phyloP scores from a whole-genome alignment of 2,329 filamentous ascomycete species.

The Colletotrichum chlorophyti region DNA sequence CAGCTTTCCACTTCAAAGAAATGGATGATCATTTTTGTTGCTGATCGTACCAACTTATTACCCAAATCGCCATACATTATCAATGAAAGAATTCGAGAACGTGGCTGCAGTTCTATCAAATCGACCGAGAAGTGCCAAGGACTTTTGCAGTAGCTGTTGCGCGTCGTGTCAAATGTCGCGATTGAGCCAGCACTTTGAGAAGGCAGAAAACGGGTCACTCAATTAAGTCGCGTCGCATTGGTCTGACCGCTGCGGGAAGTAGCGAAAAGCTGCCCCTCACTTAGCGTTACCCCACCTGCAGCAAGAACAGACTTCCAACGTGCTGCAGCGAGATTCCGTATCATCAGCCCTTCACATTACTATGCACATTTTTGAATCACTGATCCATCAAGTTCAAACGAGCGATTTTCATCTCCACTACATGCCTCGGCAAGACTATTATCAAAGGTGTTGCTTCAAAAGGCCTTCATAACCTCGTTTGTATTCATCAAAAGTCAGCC shows the following conservation, averaged over 20 bases:
- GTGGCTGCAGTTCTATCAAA: not conserved
- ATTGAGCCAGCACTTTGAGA: not conserved
- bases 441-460: constrained; percentile 8
- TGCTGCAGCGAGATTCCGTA: too few species aligned
- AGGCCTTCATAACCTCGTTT: constrained; percentile 28
- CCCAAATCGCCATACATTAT: constrained; percentile 87
- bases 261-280: constrained; percentile 19
- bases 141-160: not conserved
- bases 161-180: not conserved
- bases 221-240: constrained; percentile 16
- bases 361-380: not conserved
- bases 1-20: constrained; percentile 21
- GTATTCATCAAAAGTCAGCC: constrained; percentile 26
- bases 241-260: constrained; percentile 15
- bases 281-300: constrained; percentile 30
- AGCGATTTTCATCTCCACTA: constrained; percentile 3
- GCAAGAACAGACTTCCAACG: too few species aligned
- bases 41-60: constrained; percentile 75
- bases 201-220: not conserved
- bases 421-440: too few species aligned
- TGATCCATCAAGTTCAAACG: not conserved
- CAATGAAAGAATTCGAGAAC: too few species aligned
- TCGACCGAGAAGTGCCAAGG: not conserved
- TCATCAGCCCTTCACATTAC: too few species aligned
- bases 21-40: not conserved